phyloP scores from a whole-genome alignment of 345 rosid species.

The Eucalyptus erythrocorys region DNA sequence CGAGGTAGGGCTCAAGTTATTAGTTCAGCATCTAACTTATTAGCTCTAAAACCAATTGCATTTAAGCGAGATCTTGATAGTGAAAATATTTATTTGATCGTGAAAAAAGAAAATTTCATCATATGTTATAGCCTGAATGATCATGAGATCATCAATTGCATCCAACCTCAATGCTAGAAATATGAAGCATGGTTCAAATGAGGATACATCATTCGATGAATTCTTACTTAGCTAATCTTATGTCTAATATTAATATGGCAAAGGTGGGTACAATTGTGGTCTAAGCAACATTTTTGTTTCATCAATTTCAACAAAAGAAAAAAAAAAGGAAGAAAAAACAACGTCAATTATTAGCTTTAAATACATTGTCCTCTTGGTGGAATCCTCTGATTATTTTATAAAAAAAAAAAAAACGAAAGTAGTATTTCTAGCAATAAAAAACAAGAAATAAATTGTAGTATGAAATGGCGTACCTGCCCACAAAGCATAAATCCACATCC shows the following conservation, averaged over 20 bases:
- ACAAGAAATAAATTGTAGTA: neutral
- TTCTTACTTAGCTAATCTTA: neutral
- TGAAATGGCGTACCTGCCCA: constrained; percentile 13
- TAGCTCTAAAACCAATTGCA: fast-evolving
- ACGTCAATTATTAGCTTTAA: neutral
- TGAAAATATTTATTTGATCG: neutral
- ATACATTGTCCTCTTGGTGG: neutral
- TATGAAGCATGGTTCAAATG: neutral
- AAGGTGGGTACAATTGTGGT: neutral
- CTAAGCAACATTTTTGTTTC: neutral
- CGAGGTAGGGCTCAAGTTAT: neutral
- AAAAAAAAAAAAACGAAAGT: neutral
- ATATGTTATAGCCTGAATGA: neutral
- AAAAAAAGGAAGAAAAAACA: fast-evolving
- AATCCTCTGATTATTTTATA: neutral
- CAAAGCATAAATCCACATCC: constrained; percentile 30
- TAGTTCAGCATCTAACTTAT: neutral
- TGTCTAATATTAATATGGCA: neutral
- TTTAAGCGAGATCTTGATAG: neutral
- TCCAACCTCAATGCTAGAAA: neutral
- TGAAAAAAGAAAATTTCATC: neutral
- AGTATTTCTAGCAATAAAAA: neutral
- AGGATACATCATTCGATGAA: neutral
- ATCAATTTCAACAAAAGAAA: neutral
- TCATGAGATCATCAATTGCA: neutral